phyloP scores from a whole-genome alignment of 768 basidiomycete species.

The Lentinula sp. region DNA sequence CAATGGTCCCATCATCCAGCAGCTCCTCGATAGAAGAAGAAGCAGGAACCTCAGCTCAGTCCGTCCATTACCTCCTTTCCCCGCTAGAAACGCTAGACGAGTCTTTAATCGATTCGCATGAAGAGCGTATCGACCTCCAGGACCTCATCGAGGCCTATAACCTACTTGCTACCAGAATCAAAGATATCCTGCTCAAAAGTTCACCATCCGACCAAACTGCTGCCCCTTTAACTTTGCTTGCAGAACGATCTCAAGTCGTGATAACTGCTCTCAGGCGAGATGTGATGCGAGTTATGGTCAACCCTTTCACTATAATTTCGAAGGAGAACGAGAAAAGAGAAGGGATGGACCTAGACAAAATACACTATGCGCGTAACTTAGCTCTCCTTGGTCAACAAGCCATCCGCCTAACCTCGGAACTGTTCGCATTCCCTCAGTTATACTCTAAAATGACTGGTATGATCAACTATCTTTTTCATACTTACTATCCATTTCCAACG shows the following conservation, averaged over 20 bases:
- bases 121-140: conserved; percentile 34
- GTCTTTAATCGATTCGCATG: conserved; percentile 31
- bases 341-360: conserved; percentile 22
- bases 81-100: conserved; percentile 40
- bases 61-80: conserved; percentile 18
- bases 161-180: conserved; percentile 40
- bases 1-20: conserved; percentile 4
- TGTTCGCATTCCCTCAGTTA: conserved; percentile 43
- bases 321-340: background rate
- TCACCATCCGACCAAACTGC: conserved; percentile 14
- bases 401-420: conserved; percentile 41
- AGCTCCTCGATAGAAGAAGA: conserved; percentile 4
- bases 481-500: background rate
- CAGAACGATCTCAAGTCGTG: conserved; percentile 5
- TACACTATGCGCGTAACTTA: conserved; percentile 33
- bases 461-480: conserved; percentile 14
- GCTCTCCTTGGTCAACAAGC: conserved; percentile 47
- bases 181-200: conserved; percentile 15
- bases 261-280: conserved; percentile 3
- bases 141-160: conserved; percentile 61
- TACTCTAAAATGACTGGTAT: conserved; percentile 43
- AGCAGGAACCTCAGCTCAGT: conserved; percentile 14
- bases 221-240: conserved; percentile 21
- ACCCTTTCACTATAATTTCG: conserved; percentile 12
- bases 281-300: background rate